Evolutionary conservation across 2,329 filamentous ascomycete species (phyloP).

Genomic region (Zymoseptoria ardabiliae): DNA sequence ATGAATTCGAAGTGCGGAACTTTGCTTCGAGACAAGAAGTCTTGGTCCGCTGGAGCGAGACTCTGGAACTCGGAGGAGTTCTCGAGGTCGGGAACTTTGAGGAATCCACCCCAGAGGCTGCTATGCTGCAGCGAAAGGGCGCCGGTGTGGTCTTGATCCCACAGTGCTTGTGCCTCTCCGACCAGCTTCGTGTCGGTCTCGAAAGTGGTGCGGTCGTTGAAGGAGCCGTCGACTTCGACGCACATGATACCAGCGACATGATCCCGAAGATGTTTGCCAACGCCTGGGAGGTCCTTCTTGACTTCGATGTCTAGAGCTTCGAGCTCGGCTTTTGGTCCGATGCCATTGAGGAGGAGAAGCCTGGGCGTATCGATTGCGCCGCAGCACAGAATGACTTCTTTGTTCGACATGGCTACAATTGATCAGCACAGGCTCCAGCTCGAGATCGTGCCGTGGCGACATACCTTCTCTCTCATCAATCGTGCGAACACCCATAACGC

Average conservation of each 20-base stretch:
- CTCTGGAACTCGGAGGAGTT: conserved; percentile 44
- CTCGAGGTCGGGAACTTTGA: conserved; percentile 27
- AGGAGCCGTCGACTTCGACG: conserved; percentile 32
- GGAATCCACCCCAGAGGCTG: conserved; percentile 7
- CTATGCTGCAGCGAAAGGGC: background rate
- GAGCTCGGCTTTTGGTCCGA: conserved; percentile 50
- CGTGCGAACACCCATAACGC: conserved; percentile 36
- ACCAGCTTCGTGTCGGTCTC: conserved; percentile 24
- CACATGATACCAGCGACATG: conserved; percentile 36
- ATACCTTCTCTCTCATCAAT: background rate
- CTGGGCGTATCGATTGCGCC: conserved; percentile 35
- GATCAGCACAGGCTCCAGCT: background rate
- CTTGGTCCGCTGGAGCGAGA: conserved; percentile 39
- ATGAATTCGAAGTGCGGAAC: conserved; percentile 53
- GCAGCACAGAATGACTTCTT: conserved; percentile 35
- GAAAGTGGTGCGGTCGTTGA: conserved; percentile 35
- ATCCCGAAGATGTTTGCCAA: conserved; percentile 55
- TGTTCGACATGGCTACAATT: conserved; percentile 17
- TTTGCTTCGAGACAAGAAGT: conserved; percentile 41
- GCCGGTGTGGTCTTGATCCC: background rate
- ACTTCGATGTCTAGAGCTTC: conserved; percentile 46
- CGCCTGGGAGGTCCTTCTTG: conserved; percentile 50
- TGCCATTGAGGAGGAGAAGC: conserved; percentile 51
- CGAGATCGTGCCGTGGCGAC: conserved; percentile 22
- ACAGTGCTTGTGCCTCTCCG: conserved; percentile 26